phyloP scores from a whole-genome alignment of 108 stramenopile genomes.

The Pseudonitzschia multistriata region DNA sequence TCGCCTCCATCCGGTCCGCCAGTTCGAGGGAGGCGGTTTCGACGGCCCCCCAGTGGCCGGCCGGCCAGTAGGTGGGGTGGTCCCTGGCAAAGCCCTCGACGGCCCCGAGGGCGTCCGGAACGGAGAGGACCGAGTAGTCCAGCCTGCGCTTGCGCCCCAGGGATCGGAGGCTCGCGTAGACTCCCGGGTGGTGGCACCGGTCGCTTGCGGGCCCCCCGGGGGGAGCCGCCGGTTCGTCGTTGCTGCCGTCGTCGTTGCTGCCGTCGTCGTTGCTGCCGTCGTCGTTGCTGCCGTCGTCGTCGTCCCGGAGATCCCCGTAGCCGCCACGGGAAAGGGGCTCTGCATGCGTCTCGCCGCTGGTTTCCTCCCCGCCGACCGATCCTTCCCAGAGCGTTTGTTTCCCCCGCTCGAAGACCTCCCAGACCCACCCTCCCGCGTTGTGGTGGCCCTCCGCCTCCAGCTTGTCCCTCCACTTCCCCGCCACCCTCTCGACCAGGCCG shows the following conservation, averaged over 20 bases:
- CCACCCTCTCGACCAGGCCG: slow-evolving; percentile 17
- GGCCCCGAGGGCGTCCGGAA: background rate
- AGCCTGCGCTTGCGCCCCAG: slow-evolving; percentile 11
- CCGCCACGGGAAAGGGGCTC: too few relatives aligned
- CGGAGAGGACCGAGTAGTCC: background rate
- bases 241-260: background rate
- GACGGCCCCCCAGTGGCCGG: slow-evolving; percentile 9
- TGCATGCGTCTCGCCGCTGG: slow-evolving; percentile 2
- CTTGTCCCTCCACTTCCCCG: slow-evolving; percentile 12
- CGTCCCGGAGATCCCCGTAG: background rate
- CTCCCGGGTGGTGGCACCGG: background rate
- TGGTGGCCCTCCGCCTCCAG: slow-evolving; percentile 8
- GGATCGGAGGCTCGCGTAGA: slow-evolving; percentile 21
- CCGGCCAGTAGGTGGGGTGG: slow-evolving; percentile 21
- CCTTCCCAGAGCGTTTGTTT: slow-evolving; percentile 16
- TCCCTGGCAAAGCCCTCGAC: slow-evolving; percentile 6
- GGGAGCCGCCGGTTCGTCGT: background rate
- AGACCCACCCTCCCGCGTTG: slow-evolving; percentile 16
- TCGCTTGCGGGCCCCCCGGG: background rate
- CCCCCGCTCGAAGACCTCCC: slow-evolving; percentile 17
- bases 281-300: background rate
- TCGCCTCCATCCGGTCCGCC: background rate
- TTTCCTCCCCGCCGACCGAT: background rate
- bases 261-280: background rate
- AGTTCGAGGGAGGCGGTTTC: slow-evolving; percentile 6